Base-by-base conservation (phyloP, 208 protist genomes). In the Leishmania gerbilli region DNA sequence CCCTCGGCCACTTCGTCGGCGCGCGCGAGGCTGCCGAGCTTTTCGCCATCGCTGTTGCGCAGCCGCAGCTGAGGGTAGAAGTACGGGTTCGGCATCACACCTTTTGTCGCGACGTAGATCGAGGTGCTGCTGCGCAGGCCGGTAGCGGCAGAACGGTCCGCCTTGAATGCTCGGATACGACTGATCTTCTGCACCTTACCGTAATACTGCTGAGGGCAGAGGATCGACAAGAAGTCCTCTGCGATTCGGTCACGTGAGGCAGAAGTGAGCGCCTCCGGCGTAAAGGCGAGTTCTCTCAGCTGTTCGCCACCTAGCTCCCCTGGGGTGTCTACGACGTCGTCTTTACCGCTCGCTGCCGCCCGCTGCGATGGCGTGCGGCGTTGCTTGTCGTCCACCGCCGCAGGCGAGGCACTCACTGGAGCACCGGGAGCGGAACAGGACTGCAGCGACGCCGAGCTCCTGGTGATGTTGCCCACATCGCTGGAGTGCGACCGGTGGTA, bases 151-250 rank as follows among this genome's bases (percentile, higher is more conserved):
- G 76, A 56, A 3, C 85, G 85, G 76, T 93, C 87, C 24, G 81
- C 77, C 40, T 90, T 82, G 31, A 97, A 79, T 19, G 89, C 79
- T 6, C 88, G 84, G 79, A 97, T 96, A 45, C 81, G 74, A 64
- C 89, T 87, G 71, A 97, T 84, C 79, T 93, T 94, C 68, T 88
- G 88, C 49, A 97, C 89, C 77, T 93, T 95, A 17, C 94, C 94
- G 51, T 92, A 96, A 84, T 96, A 96, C 87, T 97, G 94, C 79
- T 97, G 92, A 0, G 92, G 94, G 79, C 90, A 94, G 17, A 97
- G 81, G 51, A 96, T 90, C 24, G 90, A 92, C 19, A 95, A 78
- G 81, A 97, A 95, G 64, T 94, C 80, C 55, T 95, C 91, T 7
- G 90, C 90, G 67, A 95, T 93, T 76, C 85, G 84, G 68, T 67